Evolutionary conservation across 148 eudicot genomes (phyloP).

Genomic region (Silene uniflora): DNA sequence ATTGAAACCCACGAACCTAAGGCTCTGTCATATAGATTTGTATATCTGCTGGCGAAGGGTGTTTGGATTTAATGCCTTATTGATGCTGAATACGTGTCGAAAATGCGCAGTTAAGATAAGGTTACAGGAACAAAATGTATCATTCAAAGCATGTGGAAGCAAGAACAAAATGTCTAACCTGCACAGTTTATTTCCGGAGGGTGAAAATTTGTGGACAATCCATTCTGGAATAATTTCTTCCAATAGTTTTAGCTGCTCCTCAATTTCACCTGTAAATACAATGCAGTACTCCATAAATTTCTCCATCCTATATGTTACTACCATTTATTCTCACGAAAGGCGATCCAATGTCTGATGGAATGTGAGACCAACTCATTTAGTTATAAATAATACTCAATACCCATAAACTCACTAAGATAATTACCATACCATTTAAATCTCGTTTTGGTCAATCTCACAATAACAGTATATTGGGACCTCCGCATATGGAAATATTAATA

Average conservation of each 20-base stretch:
- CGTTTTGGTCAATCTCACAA: no score
- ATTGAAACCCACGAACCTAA: no score
- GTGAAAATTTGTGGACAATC: constrained; percentile 52
- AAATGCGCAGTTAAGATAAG: background rate
- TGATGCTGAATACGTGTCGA: constrained; percentile 53
- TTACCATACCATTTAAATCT: no score
- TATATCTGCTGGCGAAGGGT: constrained; percentile 43
- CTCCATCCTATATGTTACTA: background rate
- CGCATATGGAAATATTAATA: background rate
- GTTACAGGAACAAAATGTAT: background rate
- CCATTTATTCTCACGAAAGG: no score
- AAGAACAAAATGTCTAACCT: constrained; percentile 36
- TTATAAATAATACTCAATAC: no score
- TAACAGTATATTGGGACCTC: background rate
- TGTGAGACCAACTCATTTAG: no score
- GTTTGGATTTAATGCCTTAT: constrained; percentile 48
- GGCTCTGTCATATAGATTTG: constrained; percentile 17
- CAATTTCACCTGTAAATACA: constrained; percentile 63
- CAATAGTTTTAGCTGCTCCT: constrained; percentile 63
- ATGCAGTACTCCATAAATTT: constrained; percentile 3
- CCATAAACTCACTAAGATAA: no score
- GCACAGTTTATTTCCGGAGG: constrained; percentile 51
- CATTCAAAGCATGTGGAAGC: background rate
- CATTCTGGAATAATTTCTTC: constrained; percentile 79
- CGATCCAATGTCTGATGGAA: no score